Evolutionary conservation across 345 rosid genomes (phyloP).

Genomic region (Linum usitatissimum): DNA sequence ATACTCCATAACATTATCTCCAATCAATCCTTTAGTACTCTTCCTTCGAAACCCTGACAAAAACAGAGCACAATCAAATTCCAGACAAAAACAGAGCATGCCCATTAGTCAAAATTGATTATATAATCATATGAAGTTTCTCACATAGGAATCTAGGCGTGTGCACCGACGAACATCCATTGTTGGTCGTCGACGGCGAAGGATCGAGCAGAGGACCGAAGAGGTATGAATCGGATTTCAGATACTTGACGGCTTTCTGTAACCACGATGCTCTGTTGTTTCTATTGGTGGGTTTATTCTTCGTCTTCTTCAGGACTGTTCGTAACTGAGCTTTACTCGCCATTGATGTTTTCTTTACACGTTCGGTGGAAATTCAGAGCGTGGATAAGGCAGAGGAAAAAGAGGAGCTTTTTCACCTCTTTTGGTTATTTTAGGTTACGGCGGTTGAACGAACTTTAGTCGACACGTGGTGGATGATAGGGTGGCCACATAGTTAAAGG

Average conservation of each 20-base stretch:
- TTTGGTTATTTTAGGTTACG: not conserved
- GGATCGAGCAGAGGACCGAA: constrained; percentile 34
- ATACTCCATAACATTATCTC: constrained; percentile 30
- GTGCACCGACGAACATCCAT: constrained; percentile 1
- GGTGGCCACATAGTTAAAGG: not conserved
- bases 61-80: constrained; percentile 5
- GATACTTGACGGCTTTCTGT: constrained; percentile 22
- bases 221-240: constrained; percentile 37
- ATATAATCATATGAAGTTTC: not conserved
- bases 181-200: constrained; percentile 6
- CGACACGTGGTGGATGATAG: not conserved
- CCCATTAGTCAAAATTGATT: not conserved
- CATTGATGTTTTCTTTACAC: not conserved
- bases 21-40: constrained; percentile 12
- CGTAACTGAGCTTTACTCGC: constrained; percentile 13
- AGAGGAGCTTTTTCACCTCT: not conserved
- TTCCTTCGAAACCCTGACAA: constrained; percentile 15
- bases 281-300: constrained; percentile 20
- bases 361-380: not conserved
- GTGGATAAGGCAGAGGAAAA: not conserved
- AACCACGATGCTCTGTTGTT: constrained; percentile 15
- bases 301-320: constrained; percentile 17
- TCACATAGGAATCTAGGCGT: constrained; percentile 12
- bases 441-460: not conserved
- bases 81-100: not conserved